These are phyloP conservation scores for Rosa lucieae DNA, from an alignment of 306 rosid species.

Conservation along the genomic window DNA sequence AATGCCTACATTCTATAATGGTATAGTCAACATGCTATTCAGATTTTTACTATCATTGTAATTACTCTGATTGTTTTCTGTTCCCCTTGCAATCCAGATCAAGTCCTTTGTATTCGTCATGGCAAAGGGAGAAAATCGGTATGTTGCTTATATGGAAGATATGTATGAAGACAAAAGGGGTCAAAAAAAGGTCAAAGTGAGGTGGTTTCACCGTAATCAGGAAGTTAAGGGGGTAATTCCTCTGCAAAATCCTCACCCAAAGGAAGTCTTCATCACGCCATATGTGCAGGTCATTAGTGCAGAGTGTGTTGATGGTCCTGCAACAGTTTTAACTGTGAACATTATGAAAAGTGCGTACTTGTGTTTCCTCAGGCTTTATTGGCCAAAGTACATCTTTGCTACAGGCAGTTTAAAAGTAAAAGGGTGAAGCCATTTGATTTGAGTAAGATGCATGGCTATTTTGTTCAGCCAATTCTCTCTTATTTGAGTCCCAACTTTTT, in stretches of 20 bases:
- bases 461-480: constrained; percentile 75
- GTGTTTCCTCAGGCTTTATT: constrained; percentile 56
- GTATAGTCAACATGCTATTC: background rate
- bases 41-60: background rate
- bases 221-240: constrained; percentile 82
- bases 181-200: constrained; percentile 88
- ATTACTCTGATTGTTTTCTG: constrained; percentile 19
- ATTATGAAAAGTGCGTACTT: constrained; percentile 67
- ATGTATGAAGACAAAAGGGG: constrained; percentile 98
- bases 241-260: constrained; percentile 80
- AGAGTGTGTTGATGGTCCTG: constrained; percentile 97
- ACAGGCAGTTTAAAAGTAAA: constrained; percentile 83
- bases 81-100: constrained; percentile 53
- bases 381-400: constrained; percentile 74
- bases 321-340: constrained; percentile 81
- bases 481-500: constrained; percentile 55
- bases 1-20: background rate
- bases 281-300: constrained; percentile 92
- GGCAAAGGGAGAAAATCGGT: constrained; percentile 93
- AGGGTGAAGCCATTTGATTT: constrained; percentile 87
- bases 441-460: constrained; percentile 82
- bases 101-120: constrained; percentile 92
- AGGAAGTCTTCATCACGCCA: constrained; percentile 89
- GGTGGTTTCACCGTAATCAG: constrained; percentile 97
- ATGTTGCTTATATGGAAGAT: constrained; percentile 90